Base-by-base conservation (phyloP, 441 rosid species). In the Arabidopsis hybrid region DNA sequence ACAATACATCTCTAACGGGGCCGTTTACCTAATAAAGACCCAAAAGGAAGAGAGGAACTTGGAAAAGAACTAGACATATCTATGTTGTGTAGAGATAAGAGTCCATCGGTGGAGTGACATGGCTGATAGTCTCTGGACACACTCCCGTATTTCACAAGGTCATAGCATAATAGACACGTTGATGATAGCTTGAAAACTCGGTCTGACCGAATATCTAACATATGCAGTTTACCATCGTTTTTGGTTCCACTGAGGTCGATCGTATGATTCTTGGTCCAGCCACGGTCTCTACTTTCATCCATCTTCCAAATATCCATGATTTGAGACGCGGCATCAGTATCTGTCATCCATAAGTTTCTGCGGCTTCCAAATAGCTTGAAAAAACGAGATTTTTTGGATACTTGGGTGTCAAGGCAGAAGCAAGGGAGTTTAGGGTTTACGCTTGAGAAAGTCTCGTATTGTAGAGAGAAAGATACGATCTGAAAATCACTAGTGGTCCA, bases 61-160 rank as follows among this genome's bases (percentile, higher is more conserved):
- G 55, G 16, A 45, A 45, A 40, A 39, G 2, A 6, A 16, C 2
- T 16, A 29, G 2, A 14, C n/a, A 32, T 63, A 65, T 34, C 43
- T 11, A 34, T 11, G 17, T 16, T 34, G 43, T 16, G 42, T 46
- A 47, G 42, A 16, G 69, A 64, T 29, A 64, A 64, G 57, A 63
- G 40, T 63, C 67, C 39, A 62, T 63, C 67, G 39, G 29, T 63
- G 40, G 42, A 63, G 40, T 45, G 55, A 46, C 67, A 45, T 14
- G 31, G 17, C 55, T 31, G 26, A 63, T 13, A 31, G 39, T 62
- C 40, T 4, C 3, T 0, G 31, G 9, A 46, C 14, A 32, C 9
- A 2, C 17, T 29, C 5, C 40, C 5, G 2, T 6, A 40, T 13
- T 0, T n/a, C 53, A n/a, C 6, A 3, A 62, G 26, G 35, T 52